Conservation (phyloP, 306 rosid species). For the Erythrophleum fordii region DNA sequence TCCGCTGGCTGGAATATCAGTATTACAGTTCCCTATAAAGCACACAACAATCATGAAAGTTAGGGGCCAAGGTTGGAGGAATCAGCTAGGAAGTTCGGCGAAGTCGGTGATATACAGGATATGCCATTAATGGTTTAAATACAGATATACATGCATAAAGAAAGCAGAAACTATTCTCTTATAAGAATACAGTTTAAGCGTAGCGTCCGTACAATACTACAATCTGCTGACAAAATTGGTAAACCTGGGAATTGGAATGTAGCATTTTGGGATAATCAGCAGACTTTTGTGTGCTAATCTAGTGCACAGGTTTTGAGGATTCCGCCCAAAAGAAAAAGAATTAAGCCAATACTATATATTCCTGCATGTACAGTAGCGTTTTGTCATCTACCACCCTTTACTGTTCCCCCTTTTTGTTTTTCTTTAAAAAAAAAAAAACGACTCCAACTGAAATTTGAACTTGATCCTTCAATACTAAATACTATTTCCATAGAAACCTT, state of each 20-base stretch:
- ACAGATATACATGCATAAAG: not conserved
- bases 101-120: not conserved
- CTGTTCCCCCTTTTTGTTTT: too few species aligned
- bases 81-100: too few species aligned
- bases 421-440: too few species aligned
- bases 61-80: too few species aligned
- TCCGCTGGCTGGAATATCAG: slow-evolving; percentile 96
- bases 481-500: too few species aligned
- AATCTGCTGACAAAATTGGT: too few species aligned
- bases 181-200: not conserved
- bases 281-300: not conserved
- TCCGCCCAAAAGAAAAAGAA: not conserved
- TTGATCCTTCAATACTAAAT: not conserved
- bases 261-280: too few species aligned
- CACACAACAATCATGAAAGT: slow-evolving; percentile 8
- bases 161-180: not conserved
- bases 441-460: not conserved
- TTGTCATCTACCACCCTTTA: too few species aligned
- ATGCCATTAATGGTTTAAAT: not conserved
- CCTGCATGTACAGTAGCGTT: too few species aligned
- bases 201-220: not conserved
- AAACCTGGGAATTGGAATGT: too few species aligned
- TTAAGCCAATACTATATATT: not conserved
- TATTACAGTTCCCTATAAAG: slow-evolving; percentile 78
- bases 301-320: not conserved